A percentile compares a stretch with the other conserved stretches of the same genome.
phyloP scores from a whole-genome alignment of 2,329 filamentous ascomycete species.

The Diaporthe ampelina region DNA sequence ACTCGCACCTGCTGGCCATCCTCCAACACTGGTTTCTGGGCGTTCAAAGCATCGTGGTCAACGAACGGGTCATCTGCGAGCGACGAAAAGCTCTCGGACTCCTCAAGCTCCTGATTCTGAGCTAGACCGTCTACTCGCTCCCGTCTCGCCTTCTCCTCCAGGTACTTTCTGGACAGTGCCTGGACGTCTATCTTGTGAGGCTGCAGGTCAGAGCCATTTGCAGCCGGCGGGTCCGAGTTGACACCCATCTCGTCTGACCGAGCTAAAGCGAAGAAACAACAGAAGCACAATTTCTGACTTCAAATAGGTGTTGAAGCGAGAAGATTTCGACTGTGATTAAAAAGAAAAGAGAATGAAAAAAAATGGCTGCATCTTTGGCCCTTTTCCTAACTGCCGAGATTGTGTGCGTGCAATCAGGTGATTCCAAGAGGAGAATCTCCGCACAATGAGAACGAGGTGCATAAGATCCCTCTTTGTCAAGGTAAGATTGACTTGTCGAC shows the following conservation, averaged over 20 bases:
- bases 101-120: conserved; percentile 51
- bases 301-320: too few relatives aligned
- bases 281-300: too few relatives aligned
- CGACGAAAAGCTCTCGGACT: conserved; percentile 43
- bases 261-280: not conserved
- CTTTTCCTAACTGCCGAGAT: not conserved
- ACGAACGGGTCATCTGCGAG: conserved; percentile 54
- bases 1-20: conserved; percentile 33
- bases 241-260: not conserved
- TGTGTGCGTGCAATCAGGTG: not conserved
- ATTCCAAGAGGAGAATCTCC: conserved; percentile 9
- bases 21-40: conserved; percentile 11
- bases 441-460: conserved; percentile 16
- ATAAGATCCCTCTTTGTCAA: not conserved
- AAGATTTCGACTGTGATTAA: not conserved
- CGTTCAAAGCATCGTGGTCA: conserved; percentile 51
- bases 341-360: too few relatives aligned
- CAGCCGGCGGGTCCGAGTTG: not conserved
- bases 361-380: not conserved
- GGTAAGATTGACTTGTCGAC: conserved; percentile 5
- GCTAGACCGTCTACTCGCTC: conserved; percentile 49
- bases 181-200: not conserved
- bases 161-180: conserved; percentile 48
- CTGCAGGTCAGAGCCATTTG: not conserved
- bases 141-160: conserved; percentile 53